Evolutionary conservation across 495 filamentous ascomycete species (phyloP), one percentile per base, ranked within the genome.

Genomic region (Corynascus novoguineensis): DNA sequence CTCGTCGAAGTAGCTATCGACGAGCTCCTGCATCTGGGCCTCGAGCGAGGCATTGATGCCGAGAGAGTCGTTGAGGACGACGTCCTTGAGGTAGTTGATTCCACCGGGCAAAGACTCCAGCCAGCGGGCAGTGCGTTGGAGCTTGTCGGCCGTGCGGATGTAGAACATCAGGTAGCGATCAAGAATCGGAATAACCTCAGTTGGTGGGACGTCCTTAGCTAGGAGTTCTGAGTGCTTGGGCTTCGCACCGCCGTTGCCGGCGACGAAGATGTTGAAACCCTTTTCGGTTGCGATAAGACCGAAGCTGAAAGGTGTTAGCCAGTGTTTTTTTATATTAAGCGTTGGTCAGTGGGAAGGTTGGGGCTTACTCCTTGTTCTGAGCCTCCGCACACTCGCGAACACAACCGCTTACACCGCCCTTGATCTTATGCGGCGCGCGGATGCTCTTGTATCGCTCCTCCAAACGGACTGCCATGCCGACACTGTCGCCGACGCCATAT

Each of bases 371-470:
- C 67, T 97, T 96, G 67, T 88, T 95, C 67, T 96, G 92, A 12
- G 92, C 92, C 71, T 97, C 92, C 9, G 92, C 92, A 60, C 92
- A 97, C 68, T 97, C 92, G 55, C 92, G 76, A 24, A 96, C 90
- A 64, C 92, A 97, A 27, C 92, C 92, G 52, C 86, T 90, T 4
- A 97, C 91, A 49, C 87, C 92, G 7, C 86, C 90, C 71, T 97
- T 97, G 71, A 97, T 82, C 77, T 97, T 97, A 64, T 97, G 92
- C 11, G 92, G 92, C 19, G 79, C 78, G 2, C 92, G 84, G 61
- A 97, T 86, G 67, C 86, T 90, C 79, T 97, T 97, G 73, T 97
- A 97, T 45, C 92, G 83, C 72, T 96, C 88, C 68, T 97, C 92
- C 0, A 97, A 74, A 2, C 91, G 81, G 22, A 97, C 86, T 1